These are phyloP conservation scores for Paramyrothecium roridum DNA, from an alignment of 2,329 filamentous ascomycete species.

Conservation along the genomic window DNA sequence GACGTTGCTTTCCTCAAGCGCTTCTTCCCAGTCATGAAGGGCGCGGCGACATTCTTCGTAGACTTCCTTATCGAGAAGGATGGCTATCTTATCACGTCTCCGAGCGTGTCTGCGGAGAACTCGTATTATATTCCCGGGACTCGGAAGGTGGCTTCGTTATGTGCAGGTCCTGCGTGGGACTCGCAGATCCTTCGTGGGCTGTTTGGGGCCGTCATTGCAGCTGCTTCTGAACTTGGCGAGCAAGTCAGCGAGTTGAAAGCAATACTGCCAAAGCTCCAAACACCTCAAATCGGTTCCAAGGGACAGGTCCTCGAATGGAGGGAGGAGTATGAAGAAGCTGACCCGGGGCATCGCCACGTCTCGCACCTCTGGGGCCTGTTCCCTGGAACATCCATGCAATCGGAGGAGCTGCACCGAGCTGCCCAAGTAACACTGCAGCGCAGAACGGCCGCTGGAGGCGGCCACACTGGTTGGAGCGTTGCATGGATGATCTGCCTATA, in stretches of 20 bases:
- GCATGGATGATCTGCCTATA: conserved; percentile 48
- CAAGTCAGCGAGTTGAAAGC: conserved; percentile 3
- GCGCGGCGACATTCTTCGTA: conserved; percentile 31
- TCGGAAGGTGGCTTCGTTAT: conserved; percentile 12
- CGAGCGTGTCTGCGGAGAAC: conserved; percentile 21
- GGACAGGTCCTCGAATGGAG: conserved; percentile 39
- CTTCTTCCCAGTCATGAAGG: conserved; percentile 26
- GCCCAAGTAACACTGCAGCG: conserved; percentile 23
- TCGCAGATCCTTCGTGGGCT: conserved; percentile 8
- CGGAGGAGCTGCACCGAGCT: conserved; percentile 19
- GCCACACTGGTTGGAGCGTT: conserved; percentile 49
- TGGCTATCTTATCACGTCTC: conserved; percentile 18
- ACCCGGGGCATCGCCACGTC: conserved; percentile 48
- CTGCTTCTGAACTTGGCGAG: background rate
- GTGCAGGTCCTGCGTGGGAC: conserved; percentile 18
- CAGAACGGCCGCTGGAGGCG: conserved; percentile 30
- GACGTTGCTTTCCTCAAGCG: conserved; percentile 11
- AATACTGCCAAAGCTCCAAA: conserved; percentile 9
- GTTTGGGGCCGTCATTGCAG: conserved; percentile 4
- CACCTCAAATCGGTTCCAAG: conserved; percentile 13
- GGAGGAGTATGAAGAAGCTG: conserved; percentile 32
- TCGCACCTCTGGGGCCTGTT: conserved; percentile 47
- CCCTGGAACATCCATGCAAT: conserved; percentile 29
- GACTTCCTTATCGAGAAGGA: conserved; percentile 32
- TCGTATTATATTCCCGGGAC: conserved; percentile 11